These are phyloP conservation scores for Fusarium sp. DNA, from an alignment of 2,329 filamentous ascomycete species.

Conservation along the genomic window DNA sequence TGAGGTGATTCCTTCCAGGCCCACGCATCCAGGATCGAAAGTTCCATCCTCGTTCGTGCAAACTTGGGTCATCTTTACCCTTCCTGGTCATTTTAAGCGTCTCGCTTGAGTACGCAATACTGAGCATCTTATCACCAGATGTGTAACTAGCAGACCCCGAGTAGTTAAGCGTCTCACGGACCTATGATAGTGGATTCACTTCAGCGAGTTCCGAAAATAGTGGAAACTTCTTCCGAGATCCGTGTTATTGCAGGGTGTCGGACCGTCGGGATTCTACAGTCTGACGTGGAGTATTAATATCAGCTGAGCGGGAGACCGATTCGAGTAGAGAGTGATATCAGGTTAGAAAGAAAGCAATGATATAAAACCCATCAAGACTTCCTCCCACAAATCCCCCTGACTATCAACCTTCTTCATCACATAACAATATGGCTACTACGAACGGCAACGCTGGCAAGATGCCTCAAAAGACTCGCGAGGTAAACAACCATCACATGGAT, in stretches of 20 bases:
- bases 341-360: no score
- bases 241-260: neutral
- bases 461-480: constrained; percentile 19
- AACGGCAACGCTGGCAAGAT: neutral
- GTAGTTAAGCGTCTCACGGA: neutral
- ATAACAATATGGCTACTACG: neutral
- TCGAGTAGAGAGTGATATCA: neutral
- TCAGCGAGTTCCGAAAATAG: neutral
- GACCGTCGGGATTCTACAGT: neutral
- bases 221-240: neutral
- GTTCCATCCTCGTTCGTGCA: neutral
- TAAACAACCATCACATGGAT: constrained; percentile 23
- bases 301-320: neutral
- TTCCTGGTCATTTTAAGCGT: neutral
- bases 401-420: neutral
- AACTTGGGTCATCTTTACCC: neutral
- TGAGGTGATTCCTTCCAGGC: neutral
- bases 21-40: no score
- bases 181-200: neutral
- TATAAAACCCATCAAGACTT: neutral
- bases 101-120: no score
- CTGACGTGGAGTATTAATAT: no score
- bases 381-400: no score
- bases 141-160: no score
- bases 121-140: no score